A percentile compares a stretch with the other conserved stretches of the same genome.
phyloP scores from a whole-genome alignment of 257 asterid genomes.

The Osmanthus fragrans region DNA sequence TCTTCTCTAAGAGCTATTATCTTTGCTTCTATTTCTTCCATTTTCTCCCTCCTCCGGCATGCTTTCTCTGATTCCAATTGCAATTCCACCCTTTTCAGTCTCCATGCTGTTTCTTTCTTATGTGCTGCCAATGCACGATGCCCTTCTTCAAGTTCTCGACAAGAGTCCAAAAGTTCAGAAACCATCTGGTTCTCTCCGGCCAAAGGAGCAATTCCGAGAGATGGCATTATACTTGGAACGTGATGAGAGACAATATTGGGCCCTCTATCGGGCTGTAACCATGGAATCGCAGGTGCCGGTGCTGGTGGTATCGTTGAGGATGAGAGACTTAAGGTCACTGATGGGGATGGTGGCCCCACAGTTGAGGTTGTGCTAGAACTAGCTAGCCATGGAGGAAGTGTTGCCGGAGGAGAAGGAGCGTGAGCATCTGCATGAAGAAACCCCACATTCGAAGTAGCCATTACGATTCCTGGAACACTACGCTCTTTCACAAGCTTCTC shows the following conservation, averaged over 20 bases:
- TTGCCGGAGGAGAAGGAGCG: slow-evolving; percentile 11
- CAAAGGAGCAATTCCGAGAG: slow-evolving; percentile 32
- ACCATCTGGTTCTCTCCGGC: slow-evolving; percentile 40
- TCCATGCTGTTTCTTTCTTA: slow-evolving; percentile 84
- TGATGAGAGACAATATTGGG: slow-evolving; percentile 21
- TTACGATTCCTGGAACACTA: slow-evolving; percentile 23
- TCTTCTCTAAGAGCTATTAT: slow-evolving; percentile 75
- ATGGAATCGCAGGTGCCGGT: slow-evolving; percentile 31
- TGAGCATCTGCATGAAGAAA: slow-evolving; percentile 29
- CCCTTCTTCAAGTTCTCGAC: slow-evolving; percentile 77
- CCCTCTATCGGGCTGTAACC: slow-evolving; percentile 45
- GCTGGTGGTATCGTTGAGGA: slow-evolving; percentile 46
- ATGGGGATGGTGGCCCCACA: slow-evolving; percentile 51
- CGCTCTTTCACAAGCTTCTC: slow-evolving; percentile 51
- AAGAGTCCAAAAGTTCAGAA: slow-evolving; percentile 66
- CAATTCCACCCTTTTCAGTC: slow-evolving; percentile 73
- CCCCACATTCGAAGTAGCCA: slow-evolving; percentile 40
- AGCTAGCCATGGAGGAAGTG: slow-evolving; percentile 74
- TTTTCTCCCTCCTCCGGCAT: slow-evolving; percentile 64
- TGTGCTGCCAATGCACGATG: slow-evolving; percentile 77
- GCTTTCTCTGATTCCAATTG: slow-evolving; percentile 92
- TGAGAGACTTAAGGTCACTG: slow-evolving; percentile 70
- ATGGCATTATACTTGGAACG: slow-evolving; percentile 26
- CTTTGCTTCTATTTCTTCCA: slow-evolving; percentile 79
- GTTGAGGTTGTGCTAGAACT: slow-evolving; percentile 33